A percentile compares a stretch with the other conserved stretches of the same genome.
Conservation (phyloP, 2,329 filamentous ascomycete genomes). For the Cephalotrichum gorgonifer region DNA sequence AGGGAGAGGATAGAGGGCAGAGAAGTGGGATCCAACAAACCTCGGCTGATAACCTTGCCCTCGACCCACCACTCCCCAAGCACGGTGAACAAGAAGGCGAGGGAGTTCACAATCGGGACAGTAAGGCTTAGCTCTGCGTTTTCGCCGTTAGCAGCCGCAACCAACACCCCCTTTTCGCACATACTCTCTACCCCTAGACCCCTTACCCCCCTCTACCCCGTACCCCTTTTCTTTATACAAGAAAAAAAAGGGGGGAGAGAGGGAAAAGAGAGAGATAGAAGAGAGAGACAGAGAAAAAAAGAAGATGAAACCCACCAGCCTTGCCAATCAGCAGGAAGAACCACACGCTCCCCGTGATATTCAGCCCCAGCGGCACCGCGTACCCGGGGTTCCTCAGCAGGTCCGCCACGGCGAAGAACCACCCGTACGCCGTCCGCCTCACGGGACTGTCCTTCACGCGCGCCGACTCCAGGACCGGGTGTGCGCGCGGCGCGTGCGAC, state of each 20-base stretch:
- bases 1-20: background rate
- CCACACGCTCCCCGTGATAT: constrained; percentile 90
- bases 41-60: constrained; percentile 74
- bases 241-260: background rate
- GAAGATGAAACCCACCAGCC: constrained; percentile 54
- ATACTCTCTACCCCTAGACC: background rate
- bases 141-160: background rate
- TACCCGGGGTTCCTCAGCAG: constrained; percentile 74
- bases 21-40: constrained; percentile 35
- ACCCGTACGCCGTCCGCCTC: constrained; percentile 49
- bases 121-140: constrained; percentile 77
- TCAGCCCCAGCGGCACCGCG: constrained; percentile 73
- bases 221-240: background rate
- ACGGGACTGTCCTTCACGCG: constrained; percentile 48
- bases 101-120: constrained; percentile 87
- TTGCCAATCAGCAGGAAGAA: constrained; percentile 92
- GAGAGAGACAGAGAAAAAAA: no score
- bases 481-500: constrained; percentile 55
- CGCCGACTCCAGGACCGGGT: constrained; percentile 40
- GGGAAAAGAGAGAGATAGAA: no score
- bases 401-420: constrained; percentile 67
- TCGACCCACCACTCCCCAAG: constrained; percentile 93
- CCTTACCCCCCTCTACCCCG: background rate
- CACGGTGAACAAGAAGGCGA: constrained; percentile 94
- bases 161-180: background rate